Conservation (phyloP, 176 grass and related monocot genomes). For the Tuctoria greenei region DNA sequence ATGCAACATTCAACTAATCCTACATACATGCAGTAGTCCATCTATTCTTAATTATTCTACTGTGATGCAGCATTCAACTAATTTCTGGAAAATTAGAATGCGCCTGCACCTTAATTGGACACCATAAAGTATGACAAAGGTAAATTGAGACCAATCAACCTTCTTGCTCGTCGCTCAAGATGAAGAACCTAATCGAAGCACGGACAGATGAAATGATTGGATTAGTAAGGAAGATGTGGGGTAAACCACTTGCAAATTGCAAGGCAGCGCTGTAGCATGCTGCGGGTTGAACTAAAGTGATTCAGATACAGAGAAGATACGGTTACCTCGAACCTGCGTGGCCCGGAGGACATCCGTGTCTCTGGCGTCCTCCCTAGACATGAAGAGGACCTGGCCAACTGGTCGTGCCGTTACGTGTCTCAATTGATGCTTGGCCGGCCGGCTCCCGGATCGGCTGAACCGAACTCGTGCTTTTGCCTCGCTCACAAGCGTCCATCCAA, state of each 20-base stretch:
- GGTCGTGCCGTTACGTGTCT: not conserved
- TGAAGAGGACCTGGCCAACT: constrained; percentile 22
- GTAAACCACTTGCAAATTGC: no score
- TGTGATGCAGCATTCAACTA: no score
- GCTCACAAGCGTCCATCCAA: not conserved
- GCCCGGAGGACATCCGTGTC: not conserved
- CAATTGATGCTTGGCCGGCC: constrained; percentile 35
- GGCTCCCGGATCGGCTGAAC: not conserved
- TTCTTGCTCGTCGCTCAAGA: no score
- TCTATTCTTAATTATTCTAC: no score
- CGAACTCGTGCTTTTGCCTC: not conserved
- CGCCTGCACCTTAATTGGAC: no score
- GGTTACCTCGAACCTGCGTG: not conserved
- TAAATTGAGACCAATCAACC: no score
- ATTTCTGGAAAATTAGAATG: not conserved
- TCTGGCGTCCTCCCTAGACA: not conserved
- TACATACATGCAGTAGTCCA: no score
- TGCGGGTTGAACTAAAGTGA: not conserved
- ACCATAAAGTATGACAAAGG: no score
- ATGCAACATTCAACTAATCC: no score
- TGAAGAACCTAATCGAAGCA: not conserved
- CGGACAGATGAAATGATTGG: not conserved
- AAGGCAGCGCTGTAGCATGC: not conserved
- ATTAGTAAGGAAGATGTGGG: no score
- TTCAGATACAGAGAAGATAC: not conserved